Base-by-base conservation (phyloP, 164 flowering plant genomes). In the Chimonanthus praecox region DNA sequence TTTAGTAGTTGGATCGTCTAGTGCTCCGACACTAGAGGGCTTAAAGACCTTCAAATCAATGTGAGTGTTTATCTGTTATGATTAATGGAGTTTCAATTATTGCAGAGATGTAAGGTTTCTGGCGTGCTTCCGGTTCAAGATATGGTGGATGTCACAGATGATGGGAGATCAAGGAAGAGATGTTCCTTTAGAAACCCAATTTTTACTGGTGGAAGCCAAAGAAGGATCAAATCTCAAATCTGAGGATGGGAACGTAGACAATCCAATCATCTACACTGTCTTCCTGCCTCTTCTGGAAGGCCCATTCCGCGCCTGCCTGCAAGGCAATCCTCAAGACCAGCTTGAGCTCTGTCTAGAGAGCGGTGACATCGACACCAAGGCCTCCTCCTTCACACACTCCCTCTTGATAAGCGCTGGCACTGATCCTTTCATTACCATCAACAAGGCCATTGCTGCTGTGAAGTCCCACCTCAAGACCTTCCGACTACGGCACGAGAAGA, bases 131-230 rank as follows among this genome's bases (percentile, higher is more conserved):
- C 83, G 99, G 77, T 94, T 93, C 86, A 92, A 90, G 84, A 77
- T 96, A 43, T 93, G 97, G 97, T 96, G 98, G 99, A 94, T 94
- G 97, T 87, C 99, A 16, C 97, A 96, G 80, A 88, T 78, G 60
- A 93, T 92, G 95, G 98, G 99, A 2, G 86, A 87, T 67, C 76
- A 76, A 47, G 99, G 94, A 5, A 63, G 84, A 13, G 92, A 96
- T 0, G 80, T 96, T 49, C 99, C 98, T 0, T 73, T 88, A 9
- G 99, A 96, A 81, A 96, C 99, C 4, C 99, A 96, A 77, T 94
- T 94, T 74, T 76, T 96, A 7, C 77, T 96, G 70, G 66, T 88
- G 0, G 97, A 93, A 76, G 83, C 88, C 46, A 86, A 86, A 45
- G 85, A 83, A 0, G 91, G 82, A 71, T 87, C 92, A 48, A 85